Evolutionary conservation across 2,329 filamentous ascomycete species (phyloP).

Genomic region (Fusarium setosum): DNA sequence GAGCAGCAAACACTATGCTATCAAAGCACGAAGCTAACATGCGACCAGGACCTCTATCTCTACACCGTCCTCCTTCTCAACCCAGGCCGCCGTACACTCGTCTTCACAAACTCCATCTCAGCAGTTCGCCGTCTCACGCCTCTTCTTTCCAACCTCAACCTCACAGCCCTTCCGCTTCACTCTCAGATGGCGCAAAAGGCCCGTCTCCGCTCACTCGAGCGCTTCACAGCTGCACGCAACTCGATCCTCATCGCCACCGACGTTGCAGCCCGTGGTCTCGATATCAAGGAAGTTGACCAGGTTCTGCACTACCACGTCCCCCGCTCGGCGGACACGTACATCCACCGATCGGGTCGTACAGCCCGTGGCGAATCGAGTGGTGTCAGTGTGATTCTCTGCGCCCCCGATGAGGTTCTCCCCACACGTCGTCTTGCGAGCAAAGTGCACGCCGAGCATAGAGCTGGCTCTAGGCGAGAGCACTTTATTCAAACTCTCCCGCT

Average conservation of each 20-base stretch:
- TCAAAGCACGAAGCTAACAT: slow-evolving; percentile 6
- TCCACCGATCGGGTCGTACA: slow-evolving; percentile 94
- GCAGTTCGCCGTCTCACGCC: slow-evolving; percentile 88
- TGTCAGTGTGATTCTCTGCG: slow-evolving; percentile 87
- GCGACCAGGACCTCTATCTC: slow-evolving; percentile 82
- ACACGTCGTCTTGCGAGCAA: slow-evolving; percentile 88
- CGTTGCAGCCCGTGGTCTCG: slow-evolving; percentile 91
- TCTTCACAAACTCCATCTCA: slow-evolving; percentile 97
- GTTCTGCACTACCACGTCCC: slow-evolving; percentile 97
- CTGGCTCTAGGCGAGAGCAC: slow-evolving; percentile 63
- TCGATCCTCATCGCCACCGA: slow-evolving; percentile 90
- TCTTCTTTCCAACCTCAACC: slow-evolving; percentile 83
- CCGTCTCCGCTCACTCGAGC: slow-evolving; percentile 90
- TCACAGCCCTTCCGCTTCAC: slow-evolving; percentile 83
- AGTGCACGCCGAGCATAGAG: slow-evolving; percentile 75
- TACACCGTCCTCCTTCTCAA: slow-evolving; percentile 89
- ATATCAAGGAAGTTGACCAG: slow-evolving; percentile 89
- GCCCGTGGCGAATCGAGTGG: slow-evolving; percentile 84
- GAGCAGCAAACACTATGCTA: slow-evolving; percentile 28
- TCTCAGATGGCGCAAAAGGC: slow-evolving; percentile 97
- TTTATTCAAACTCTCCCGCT: slow-evolving; percentile 85
- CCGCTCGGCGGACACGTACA: slow-evolving; percentile 90
- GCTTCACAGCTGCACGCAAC: slow-evolving; percentile 77
- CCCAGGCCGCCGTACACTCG: slow-evolving; percentile 81
- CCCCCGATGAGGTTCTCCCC: slow-evolving; percentile 88